Evolutionary conservation across 2,329 filamentous ascomycete species (phyloP).

Genomic region (Penicillium decumbens): DNA sequence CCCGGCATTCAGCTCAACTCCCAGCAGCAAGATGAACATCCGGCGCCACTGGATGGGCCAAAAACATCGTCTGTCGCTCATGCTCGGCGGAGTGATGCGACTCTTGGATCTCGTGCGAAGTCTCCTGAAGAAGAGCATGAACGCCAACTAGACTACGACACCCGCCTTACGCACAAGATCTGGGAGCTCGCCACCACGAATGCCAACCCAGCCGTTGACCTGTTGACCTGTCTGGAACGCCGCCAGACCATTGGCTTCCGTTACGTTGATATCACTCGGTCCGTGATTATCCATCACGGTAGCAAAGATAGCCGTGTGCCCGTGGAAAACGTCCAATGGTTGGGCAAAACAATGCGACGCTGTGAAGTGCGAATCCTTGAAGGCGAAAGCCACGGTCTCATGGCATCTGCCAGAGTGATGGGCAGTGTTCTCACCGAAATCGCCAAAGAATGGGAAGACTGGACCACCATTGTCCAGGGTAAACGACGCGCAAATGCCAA

Average conservation of each 20-base stretch:
- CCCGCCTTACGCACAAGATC: constrained; percentile 81
- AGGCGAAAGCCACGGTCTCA: constrained; percentile 88
- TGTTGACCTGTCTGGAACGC: constrained; percentile 87
- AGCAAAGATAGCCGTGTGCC: constrained; percentile 86
- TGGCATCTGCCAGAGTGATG: constrained; percentile 94
- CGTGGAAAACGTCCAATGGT: constrained; percentile 90
- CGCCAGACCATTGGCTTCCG: constrained; percentile 89
- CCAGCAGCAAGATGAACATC: constrained; percentile 19
- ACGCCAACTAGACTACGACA: constrained; percentile 61
- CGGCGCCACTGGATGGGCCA: constrained; percentile 13
- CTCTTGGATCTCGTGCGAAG: constrained; percentile 20
- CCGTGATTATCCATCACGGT: constrained; percentile 91
- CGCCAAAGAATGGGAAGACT: constrained; percentile 87
- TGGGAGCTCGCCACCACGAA: constrained; percentile 89
- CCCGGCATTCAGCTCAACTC: constrained; percentile 12
- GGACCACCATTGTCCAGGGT: constrained; percentile 58
- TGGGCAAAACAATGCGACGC: constrained; percentile 86
- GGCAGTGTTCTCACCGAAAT: constrained; percentile 92
- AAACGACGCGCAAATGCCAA: constrained; percentile 34
- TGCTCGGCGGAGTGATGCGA: constrained; percentile 21
- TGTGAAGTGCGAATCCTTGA: constrained; percentile 89
- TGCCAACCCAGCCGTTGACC: constrained; percentile 88
- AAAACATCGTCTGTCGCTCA: constrained; percentile 18
- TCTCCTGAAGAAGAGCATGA: constrained; percentile 31
- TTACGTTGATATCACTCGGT: constrained; percentile 89